Evolutionary conservation across 2,329 filamentous ascomycete species (phyloP), one percentile per base, ranked within the genome.

Genomic region (Nemania sp.): DNA sequence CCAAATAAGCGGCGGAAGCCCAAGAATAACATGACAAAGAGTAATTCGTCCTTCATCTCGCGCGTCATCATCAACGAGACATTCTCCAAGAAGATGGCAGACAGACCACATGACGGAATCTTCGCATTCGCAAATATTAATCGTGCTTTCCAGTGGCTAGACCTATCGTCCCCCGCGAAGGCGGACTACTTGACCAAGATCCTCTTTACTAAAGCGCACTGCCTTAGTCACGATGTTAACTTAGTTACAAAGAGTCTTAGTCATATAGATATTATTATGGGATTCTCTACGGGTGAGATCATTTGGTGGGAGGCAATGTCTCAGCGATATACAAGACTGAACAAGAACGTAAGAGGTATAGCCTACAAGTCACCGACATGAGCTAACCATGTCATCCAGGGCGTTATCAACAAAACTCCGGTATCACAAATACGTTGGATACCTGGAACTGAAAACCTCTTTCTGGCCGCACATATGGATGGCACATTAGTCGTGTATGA

Each of bases 221-320:
- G 94, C 76, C 84, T 98, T 51, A 98, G 94, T 74, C 96, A 99
- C 78, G 95, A 98, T 79, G 89, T 97, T 49, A 98, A 99, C 77
- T 83, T 88, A 51, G 78, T 92, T 62, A 98, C 94, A 11, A 97
- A 95, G 80, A 90, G 89, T 58, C 78, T 87, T 3, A 89, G 87
- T 5, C 95, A 98, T 77, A 86, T 99, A 49, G 96, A 99, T 78
- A 85, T 99, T 22, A 90, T 97, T 65, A 92, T 99, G 89, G 96
- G 96, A 0, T 98, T 97, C 76, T 98, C 95, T 6, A 97, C 94
- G 0, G 94, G 94, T 45, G 96, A 99, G 79, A 94, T 99, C 55
- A 95, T 99, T 70, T 99, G 96, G 96, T 98, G 96, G 84, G 96
- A 99, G 80, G 94, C 96, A 11, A 93, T 98, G 76, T 95, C 94